Conservation (phyloP, 768 basidiomycete genomes). For the Kwoniella bestiolae region DNA sequence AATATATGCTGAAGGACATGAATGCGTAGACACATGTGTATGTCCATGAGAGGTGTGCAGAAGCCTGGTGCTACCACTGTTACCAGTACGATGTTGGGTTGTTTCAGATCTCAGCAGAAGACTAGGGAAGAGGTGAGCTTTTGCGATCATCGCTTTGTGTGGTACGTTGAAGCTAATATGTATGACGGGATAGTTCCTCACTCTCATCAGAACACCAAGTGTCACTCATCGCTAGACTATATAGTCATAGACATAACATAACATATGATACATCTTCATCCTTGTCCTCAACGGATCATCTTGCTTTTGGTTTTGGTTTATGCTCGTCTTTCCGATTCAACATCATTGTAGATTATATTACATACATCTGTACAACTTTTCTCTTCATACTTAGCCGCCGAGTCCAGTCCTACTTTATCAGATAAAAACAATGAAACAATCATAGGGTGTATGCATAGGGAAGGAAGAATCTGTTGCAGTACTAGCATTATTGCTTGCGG, state of each 20-base stretch:
- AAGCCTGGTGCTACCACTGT: slow-evolving; percentile 95
- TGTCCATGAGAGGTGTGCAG: slow-evolving; percentile 99
- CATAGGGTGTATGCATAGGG: slow-evolving; percentile 6
- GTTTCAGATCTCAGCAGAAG: slow-evolving; percentile 98
- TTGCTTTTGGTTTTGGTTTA: neutral
- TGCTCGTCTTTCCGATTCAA: neutral
- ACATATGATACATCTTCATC: neutral
- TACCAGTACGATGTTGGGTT: slow-evolving; percentile 97
- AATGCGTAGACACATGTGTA: slow-evolving; percentile 82
- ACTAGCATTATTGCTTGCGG: no score
- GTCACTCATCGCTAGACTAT: slow-evolving; percentile 26
- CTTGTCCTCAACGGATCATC: slow-evolving; percentile 3
- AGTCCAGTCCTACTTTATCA: neutral
- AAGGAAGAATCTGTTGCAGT: no score
- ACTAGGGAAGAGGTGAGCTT: slow-evolving; percentile 79
- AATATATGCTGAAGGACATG: neutral
- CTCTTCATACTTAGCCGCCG: slow-evolving; percentile 1
- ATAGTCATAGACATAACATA: neutral
- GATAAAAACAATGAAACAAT: neutral
- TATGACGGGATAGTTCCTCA: slow-evolving; percentile 48
- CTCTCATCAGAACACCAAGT: slow-evolving; percentile 53
- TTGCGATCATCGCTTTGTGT: no score
- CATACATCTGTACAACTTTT: slow-evolving; percentile 17
- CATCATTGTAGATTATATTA: slow-evolving; percentile 6
- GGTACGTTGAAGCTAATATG: neutral